Evolutionary conservation across 2,329 filamentous ascomycete species (phyloP).

Genomic region (Alternaria viburni): DNA sequence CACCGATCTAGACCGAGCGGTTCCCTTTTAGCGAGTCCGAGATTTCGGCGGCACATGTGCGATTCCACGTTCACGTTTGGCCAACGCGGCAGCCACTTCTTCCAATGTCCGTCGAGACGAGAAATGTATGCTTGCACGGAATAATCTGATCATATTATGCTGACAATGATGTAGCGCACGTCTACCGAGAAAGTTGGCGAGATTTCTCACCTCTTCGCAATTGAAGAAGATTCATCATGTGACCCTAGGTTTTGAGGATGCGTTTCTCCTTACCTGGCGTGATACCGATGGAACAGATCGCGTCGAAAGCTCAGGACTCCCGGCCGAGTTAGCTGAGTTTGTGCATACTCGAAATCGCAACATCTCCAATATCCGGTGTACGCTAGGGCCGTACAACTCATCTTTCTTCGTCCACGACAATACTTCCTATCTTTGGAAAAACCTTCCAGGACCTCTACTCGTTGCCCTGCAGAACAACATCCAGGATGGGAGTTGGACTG

Average conservation of each 20-base stretch:
- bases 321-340: constrained; percentile 34
- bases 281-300: constrained; percentile 31
- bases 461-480: constrained; percentile 35
- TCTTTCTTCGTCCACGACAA: constrained; percentile 43
- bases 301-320: constrained; percentile 35
- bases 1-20: not conserved
- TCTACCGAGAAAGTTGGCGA: constrained; percentile 34
- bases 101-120: constrained; percentile 36
- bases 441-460: constrained; percentile 34
- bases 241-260: constrained; percentile 41
- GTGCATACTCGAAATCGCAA: constrained; percentile 32
- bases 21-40: constrained; percentile 10
- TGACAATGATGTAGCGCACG: constrained; percentile 23
- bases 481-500: constrained; percentile 36
- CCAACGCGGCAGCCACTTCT: constrained; percentile 44
- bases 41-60: constrained; percentile 30
- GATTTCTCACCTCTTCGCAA: constrained; percentile 31
- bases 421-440: constrained; percentile 40
- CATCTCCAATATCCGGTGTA: constrained; percentile 36
- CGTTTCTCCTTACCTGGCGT: constrained; percentile 44
- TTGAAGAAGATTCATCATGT: constrained; percentile 38
- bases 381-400: constrained; percentile 40
- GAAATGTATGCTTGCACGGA: constrained; percentile 30
- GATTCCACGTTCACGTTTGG: constrained; percentile 44
- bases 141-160: not conserved